These are phyloP conservation scores for Fusarium pilosicola DNA, from an alignment of 2,329 filamentous ascomycete genomes.

Conservation along the genomic window DNA sequence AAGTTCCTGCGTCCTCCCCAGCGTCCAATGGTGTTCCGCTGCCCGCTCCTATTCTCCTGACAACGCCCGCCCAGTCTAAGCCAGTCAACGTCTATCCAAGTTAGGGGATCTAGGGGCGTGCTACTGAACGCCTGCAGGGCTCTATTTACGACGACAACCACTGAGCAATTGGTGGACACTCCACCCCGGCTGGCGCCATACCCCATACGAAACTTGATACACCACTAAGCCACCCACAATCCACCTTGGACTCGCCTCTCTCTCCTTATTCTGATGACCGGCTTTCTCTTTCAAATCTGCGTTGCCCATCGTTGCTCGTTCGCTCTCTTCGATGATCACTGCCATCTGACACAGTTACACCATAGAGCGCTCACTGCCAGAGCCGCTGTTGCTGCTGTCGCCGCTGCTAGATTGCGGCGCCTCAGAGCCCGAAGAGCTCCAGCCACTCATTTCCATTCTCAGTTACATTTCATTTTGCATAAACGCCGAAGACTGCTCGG, in stretches of 20 bases:
- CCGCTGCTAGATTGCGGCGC: constrained; percentile 53
- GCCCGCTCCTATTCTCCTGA: constrained; percentile 30
- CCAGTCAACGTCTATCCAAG: constrained; percentile 17
- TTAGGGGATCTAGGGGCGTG: constrained; percentile 36
- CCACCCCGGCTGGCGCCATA: constrained; percentile 39
- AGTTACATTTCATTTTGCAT: constrained; percentile 37
- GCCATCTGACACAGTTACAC: constrained; percentile 52
- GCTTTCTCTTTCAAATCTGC: constrained; percentile 59
- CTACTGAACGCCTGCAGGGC: constrained; percentile 37
- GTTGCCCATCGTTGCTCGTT: constrained; percentile 58
- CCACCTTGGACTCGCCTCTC: constrained; percentile 36
- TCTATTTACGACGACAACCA: constrained; percentile 35
- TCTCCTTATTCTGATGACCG: constrained; percentile 56
- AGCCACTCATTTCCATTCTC: constrained; percentile 45
- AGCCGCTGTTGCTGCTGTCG: constrained; percentile 53
- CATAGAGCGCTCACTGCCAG: constrained; percentile 56
- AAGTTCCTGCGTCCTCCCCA: constrained; percentile 21
- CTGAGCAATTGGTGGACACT: constrained; percentile 25
- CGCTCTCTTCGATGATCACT: constrained; percentile 57
- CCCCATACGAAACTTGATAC: constrained; percentile 42
- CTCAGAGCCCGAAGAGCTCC: constrained; percentile 51
- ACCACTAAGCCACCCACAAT: constrained; percentile 31
- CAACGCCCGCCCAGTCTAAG: constrained; percentile 9
- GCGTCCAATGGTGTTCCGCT: constrained; percentile 31
- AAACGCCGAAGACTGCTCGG: constrained; percentile 49